phyloP scores from a whole-genome alignment of 805 yeast genomes.

The Vanderwaltozyma tropicalis region DNA sequence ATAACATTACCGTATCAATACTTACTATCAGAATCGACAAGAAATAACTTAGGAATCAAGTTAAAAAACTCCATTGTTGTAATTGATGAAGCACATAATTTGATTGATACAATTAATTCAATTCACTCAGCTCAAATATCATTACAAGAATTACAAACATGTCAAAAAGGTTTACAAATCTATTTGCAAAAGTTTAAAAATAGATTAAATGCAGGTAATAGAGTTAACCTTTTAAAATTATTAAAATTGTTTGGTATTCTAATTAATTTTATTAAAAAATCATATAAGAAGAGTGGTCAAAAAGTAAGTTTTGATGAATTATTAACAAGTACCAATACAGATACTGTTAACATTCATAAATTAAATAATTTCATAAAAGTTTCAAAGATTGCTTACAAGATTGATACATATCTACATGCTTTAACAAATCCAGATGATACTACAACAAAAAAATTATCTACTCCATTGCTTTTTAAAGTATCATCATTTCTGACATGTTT shows the following conservation, averaged over 20 bases:
- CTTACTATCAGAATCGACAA: constrained; percentile 47
- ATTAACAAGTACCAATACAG: constrained; percentile 51
- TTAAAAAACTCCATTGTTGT: constrained; percentile 58
- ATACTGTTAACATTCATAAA: constrained; percentile 57
- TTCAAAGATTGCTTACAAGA: constrained; percentile 74
- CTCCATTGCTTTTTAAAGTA: constrained; percentile 55
- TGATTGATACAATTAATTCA: constrained; percentile 63
- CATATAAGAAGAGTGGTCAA: constrained; percentile 40
- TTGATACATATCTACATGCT: constrained; percentile 52
- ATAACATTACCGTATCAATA: constrained; percentile 81
- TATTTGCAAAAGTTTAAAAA: constrained; percentile 54
- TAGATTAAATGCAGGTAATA: constrained; percentile 58
- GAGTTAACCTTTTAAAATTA: constrained; percentile 57
- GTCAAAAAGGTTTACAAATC: constrained; percentile 38
- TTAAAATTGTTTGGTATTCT: constrained; percentile 46
- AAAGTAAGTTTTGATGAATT: constrained; percentile 43
- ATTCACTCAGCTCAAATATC: constrained; percentile 56
- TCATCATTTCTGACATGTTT: constrained; percentile 53
- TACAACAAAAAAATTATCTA: constrained; percentile 2
- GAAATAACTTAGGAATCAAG: constrained; percentile 49
- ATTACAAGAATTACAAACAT: constrained; percentile 34
- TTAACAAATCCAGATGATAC: constrained; percentile 2
- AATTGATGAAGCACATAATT: constrained; percentile 88
- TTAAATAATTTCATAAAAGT: constrained; percentile 51
- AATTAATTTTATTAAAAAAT: constrained; percentile 34